phyloP scores from a whole-genome alignment of 345 rosid species.

The Zanthoxylum bungeanum region DNA sequence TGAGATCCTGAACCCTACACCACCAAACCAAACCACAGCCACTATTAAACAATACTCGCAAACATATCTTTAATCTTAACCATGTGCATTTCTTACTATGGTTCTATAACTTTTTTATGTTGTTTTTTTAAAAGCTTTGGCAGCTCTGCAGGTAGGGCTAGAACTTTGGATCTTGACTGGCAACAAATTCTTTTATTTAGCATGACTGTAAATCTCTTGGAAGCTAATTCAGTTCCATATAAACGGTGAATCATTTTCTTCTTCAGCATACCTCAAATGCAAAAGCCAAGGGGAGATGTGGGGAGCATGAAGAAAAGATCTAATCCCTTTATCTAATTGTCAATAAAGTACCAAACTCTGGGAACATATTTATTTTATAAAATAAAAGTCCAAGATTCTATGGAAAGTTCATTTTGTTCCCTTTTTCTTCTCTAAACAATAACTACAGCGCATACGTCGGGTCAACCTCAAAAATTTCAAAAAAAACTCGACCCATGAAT shows the following conservation, averaged over 20 bases:
- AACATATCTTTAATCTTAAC: no score
- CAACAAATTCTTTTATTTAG: not conserved
- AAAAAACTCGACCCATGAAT: no score
- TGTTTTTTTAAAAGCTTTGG: not conserved
- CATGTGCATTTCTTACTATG: not conserved
- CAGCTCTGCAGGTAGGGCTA: not conserved
- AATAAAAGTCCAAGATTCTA: not conserved
- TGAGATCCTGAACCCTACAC: no score
- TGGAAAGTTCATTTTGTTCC: not conserved
- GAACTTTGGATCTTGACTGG: not conserved
- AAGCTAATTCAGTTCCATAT: not conserved
- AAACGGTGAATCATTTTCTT: not conserved
- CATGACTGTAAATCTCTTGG: not conserved
- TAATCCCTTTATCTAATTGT: not conserved
- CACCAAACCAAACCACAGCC: no score
- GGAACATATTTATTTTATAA: not conserved
- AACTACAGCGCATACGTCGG: not conserved
- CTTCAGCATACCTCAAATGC: not conserved
- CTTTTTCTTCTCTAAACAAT: not conserved
- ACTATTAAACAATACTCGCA: no score
- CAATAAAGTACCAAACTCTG: not conserved
- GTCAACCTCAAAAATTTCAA: no score
- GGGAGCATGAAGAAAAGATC: not conserved
- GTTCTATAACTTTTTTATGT: not conserved
- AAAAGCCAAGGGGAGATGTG: not conserved